Conservation (phyloP, 768 basidiomycete genomes). For the Dioszegia aurantiaca region DNA sequence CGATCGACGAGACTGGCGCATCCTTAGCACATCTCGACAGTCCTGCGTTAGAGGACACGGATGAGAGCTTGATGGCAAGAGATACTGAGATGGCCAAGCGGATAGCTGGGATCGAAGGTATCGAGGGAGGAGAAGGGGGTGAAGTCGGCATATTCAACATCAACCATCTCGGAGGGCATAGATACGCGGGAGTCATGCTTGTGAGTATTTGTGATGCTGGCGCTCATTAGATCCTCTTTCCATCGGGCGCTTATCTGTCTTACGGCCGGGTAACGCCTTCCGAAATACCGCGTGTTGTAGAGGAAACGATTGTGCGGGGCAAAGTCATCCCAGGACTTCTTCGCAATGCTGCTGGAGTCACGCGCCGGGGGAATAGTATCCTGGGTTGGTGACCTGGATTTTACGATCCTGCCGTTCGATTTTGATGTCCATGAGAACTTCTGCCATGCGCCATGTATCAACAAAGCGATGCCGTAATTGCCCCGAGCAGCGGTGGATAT, state of each 20-base stretch:
- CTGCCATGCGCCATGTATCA: too few relatives aligned
- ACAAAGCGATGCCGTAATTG: too few relatives aligned
- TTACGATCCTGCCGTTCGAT: too few relatives aligned
- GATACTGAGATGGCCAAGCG: slow-evolving; percentile 60
- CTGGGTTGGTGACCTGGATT: background rate
- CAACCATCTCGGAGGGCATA: slow-evolving; percentile 91
- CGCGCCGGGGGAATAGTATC: background rate
- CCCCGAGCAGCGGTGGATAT: too few relatives aligned
- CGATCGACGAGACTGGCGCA: slow-evolving; percentile 32
- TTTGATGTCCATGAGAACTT: too few relatives aligned
- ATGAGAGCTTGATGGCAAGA: slow-evolving; percentile 61
- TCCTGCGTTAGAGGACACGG: slow-evolving; percentile 63
- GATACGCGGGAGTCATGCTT: slow-evolving; percentile 84
- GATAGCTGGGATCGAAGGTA: slow-evolving; percentile 59
- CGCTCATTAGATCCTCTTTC: slow-evolving; percentile 70
- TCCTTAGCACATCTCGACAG: slow-evolving; percentile 53
- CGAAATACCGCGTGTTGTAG: slow-evolving; percentile 61
- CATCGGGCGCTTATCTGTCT: slow-evolving; percentile 80
- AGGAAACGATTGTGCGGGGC: slow-evolving; percentile 81
- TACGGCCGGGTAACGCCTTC: slow-evolving; percentile 91
- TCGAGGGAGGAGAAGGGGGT: slow-evolving; percentile 60
- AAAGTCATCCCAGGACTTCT: slow-evolving; percentile 79
- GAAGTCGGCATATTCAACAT: slow-evolving; percentile 72
- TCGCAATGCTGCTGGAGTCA: slow-evolving; percentile 77
- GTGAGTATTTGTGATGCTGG: slow-evolving; percentile 57